Evolutionary conservation across 2,329 filamentous ascomycete genomes (phyloP), one percentile per base, ranked within the genome.

Genomic region (Colletotrichum sp.): DNA sequence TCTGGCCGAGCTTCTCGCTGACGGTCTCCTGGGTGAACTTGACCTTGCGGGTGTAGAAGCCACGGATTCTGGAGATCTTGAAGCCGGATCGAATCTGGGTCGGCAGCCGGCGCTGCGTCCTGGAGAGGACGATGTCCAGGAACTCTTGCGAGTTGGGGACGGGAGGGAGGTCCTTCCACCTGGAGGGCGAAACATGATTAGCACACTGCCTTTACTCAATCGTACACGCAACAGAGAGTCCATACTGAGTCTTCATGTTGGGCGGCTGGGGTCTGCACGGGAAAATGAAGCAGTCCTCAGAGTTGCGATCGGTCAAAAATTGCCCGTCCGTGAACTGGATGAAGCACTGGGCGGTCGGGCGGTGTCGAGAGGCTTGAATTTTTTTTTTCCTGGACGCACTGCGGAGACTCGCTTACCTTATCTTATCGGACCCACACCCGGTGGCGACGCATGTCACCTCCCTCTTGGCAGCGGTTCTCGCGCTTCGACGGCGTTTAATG

Each of bases 1-100:
- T 98, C 77, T 93, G 92, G 80, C 92, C 92, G 80, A 99, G 93
- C 88, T 99, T 99, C 86, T 99, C 97, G 79, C 93, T 93, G 86
- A 98, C 98, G 57, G 96, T 99, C 88, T 99, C 97, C 83, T 96
- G 94, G 8, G 97, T 98, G 87, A 96, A 99, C 87, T 99, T 99
- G 90, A 98, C 96, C 88, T 99, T 99, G 85, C 97, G 91, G 62
- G 75, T 77, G 72, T 77, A 77, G 39, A 77, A 77, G 52, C 75
- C 75, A 34, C 75, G 65, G 39, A 98, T 98, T 90, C 95, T 92
- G 82, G 91, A 94, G 84, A 98, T 98, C 87, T 97, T 94, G 90
- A 99, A 99, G 76, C 97, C 97, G 55, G 96, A 92, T 82, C 97
- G 93, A 84, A 99, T 99, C 89, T 98, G 96, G 65, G 96, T 99